These are phyloP conservation scores for Gossypium ekmanianum DNA, from an alignment of 345 rosid genomes.

Conservation along the genomic window DNA sequence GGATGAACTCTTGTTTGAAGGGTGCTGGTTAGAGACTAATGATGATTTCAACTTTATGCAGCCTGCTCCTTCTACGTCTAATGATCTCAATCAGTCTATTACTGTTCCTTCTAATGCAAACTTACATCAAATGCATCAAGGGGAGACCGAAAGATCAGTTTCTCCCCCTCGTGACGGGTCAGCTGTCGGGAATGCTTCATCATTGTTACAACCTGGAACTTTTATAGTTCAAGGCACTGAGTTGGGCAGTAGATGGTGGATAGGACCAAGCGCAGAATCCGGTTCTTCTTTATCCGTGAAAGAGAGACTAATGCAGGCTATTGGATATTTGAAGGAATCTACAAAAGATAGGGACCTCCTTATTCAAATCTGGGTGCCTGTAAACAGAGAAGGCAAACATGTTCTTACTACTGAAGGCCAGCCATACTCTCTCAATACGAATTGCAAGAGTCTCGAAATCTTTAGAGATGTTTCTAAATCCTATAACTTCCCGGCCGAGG, in stretches of 20 bases:
- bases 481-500: constrained; percentile 69
- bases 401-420: constrained; percentile 72
- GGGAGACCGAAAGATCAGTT: constrained; percentile 25
- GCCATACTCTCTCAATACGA: constrained; percentile 57
- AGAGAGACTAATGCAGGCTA: constrained; percentile 54
- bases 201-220: constrained; percentile 31
- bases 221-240: constrained; percentile 41
- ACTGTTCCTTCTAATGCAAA: constrained; percentile 24
- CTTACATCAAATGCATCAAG: constrained; percentile 28
- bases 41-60: constrained; percentile 41
- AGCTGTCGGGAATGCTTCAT: constrained; percentile 21
- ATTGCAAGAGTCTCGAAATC: constrained; percentile 51
- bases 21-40: constrained; percentile 74
- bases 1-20: constrained; percentile 78
- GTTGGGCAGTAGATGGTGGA: constrained; percentile 59
- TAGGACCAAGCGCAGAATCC: constrained; percentile 40
- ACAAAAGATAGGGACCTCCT: constrained; percentile 57
- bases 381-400: constrained; percentile 52
- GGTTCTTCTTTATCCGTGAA: constrained; percentile 45
- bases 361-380: constrained; percentile 86
- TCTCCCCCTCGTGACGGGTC: constrained; percentile 20
- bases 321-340: constrained; percentile 46
- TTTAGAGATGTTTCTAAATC: constrained; percentile 67
- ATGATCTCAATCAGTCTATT: constrained; percentile 17
- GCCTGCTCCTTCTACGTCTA: constrained; percentile 30